A percentile compares a stretch with the other conserved stretches of the same genome.
Evolutionary conservation across 129 eudicot genomes (phyloP).

Genomic region (Arctium lappa): DNA sequence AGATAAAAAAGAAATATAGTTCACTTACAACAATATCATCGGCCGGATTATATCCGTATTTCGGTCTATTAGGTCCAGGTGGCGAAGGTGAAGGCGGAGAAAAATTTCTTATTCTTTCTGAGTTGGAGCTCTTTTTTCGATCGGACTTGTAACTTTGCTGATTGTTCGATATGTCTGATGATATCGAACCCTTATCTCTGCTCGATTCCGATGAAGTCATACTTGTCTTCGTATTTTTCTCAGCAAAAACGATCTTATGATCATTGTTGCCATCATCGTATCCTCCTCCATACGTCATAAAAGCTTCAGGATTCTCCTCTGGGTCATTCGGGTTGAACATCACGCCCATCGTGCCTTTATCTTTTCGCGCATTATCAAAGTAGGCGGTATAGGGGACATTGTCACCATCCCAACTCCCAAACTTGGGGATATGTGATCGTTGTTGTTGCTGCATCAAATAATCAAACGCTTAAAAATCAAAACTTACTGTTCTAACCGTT

Average conservation of each 20-base stretch:
- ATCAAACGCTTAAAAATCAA: neutral
- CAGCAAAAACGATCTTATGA: neutral
- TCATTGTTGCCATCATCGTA: constrained; percentile 4
- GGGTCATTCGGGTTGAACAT: constrained; percentile 78
- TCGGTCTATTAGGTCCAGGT: constrained; percentile 35
- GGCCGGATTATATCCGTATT: constrained; percentile 35
- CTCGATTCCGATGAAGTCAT: constrained; percentile 24
- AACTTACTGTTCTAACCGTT: neutral
- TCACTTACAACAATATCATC: constrained; percentile 54
- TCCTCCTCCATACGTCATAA: constrained; percentile 32
- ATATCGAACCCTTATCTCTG: constrained; percentile 29
- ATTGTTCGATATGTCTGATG: constrained; percentile 29
- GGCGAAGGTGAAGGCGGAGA: constrained; percentile 48
- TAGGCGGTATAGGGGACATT: constrained; percentile 73
- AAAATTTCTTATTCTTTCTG: constrained; percentile 24
- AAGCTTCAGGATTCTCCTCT: constrained; percentile 68
- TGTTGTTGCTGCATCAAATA: constrained; percentile 44
- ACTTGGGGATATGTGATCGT: constrained; percentile 62
- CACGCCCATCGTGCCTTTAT: constrained; percentile 39
- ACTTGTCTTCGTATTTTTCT: constrained; percentile 24
- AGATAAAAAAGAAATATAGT: neutral
- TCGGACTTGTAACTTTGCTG: constrained; percentile 32
- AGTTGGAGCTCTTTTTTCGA: constrained; percentile 13
- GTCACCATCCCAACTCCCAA: constrained; percentile 81
- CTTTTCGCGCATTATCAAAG: constrained; percentile 66